These are phyloP conservation scores for Nasturtium officinale DNA, from an alignment of 345 rosid species.

Conservation along the genomic window DNA sequence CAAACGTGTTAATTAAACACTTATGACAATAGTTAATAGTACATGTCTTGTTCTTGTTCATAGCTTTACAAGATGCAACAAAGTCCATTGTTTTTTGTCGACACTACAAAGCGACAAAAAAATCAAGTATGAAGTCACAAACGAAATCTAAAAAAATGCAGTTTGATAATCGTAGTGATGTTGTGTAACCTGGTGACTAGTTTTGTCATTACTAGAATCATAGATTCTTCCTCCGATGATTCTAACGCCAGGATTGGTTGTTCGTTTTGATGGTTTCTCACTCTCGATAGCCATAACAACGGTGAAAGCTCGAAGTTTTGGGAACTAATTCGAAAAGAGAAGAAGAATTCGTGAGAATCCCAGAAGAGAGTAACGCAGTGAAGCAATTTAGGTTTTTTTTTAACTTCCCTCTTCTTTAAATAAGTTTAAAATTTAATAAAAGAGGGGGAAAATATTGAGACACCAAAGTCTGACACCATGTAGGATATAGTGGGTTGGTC, in stretches of 20 bases:
- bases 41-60: constrained; percentile 34
- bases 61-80: constrained; percentile 41
- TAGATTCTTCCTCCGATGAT: constrained; percentile 54
- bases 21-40: constrained; percentile 39
- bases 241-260: constrained; percentile 36
- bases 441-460: too few species aligned
- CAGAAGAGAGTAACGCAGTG: not conserved
- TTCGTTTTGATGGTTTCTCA: not conserved
- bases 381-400: too few species aligned
- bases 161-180: not conserved
- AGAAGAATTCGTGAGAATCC: not conserved
- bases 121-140: not conserved
- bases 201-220: constrained; percentile 65
- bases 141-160: not conserved
- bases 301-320: not conserved
- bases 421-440: too few species aligned
- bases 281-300: not conserved
- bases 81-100: constrained; percentile 51
- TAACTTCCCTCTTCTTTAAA: too few species aligned
- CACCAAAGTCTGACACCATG: too few species aligned
- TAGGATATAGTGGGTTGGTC: too few species aligned
- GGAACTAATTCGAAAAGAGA: not conserved
- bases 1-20: constrained; percentile 46
- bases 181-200: constrained; percentile 66
- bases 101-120: constrained; percentile 39